Base-by-base conservation (phyloP, 352 stramenopile genomes). In the Blastocystis sp. region DNA sequence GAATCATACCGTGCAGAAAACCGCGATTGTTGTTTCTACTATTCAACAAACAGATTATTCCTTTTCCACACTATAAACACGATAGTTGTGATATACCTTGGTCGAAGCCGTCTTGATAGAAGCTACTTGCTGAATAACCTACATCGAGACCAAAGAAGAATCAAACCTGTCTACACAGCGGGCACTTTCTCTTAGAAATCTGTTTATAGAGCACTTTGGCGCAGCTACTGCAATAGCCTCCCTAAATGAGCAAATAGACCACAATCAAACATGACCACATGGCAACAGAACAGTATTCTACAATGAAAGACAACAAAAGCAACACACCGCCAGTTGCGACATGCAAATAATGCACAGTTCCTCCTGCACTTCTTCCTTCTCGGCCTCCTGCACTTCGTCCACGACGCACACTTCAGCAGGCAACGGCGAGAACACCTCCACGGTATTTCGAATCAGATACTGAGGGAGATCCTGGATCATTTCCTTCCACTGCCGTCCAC, bases 281-380 rank as follows among this genome's bases (percentile, higher is more conserved):
- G 73, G 73, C 23, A 84, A 34, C 29, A 84, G 53, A 3, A 84
- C 73, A n/a, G 47, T 45, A 29, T 84, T 68, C 73, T 84, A 84
- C 43, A 26, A 39, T 84, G 47, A 84, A 13, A 37, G 45, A 7
- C 26, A 41, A 29, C 29, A 3, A 53, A 34, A 37, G 11, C 39
- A 11, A 9, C 20, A 8, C 68, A 84, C 73, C 0, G 73, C 73
- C 26, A 69, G 53, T 37, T 84, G n/a, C 6, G 43, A 37, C 73
- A 84, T 84, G 39, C 73, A 84, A 47, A 84, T 84, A 11, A 84
- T 64, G 13, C 73, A 84, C 34, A 84, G 47, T 23, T 84, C 73
- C 29, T 53, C 50, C 11, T 13, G 11, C 50, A n/a, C 53, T 6
- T 55, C 43, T n/a, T 34, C n/a, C n/a, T 34, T n/a, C 11, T 34